Base-by-base conservation (phyloP, 306 rosid species). In the Gillenia trifoliata region DNA sequence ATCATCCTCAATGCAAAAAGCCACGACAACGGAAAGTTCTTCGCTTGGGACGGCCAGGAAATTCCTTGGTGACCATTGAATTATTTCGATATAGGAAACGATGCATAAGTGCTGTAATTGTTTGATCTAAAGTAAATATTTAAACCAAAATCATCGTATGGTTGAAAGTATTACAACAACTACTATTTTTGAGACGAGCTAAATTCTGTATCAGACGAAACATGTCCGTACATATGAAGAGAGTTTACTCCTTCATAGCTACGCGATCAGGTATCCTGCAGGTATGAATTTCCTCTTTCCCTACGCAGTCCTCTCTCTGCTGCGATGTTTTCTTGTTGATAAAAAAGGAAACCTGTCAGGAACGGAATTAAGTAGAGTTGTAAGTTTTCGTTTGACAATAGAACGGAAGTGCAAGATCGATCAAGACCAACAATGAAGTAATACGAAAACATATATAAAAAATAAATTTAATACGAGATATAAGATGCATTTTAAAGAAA, bases 1-100 rank as follows among this genome's bases (percentile, higher is more conserved):
- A 89, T 91, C 75, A 91, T 93, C 66, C 67, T 87, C 77, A 82
- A 72, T 57, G 90, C 86, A 54, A 91, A 89, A 80, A 80, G 70
- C 36, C 77, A 85, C 5, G 97, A 93, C 76, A 93, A 91, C 66
- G 98, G 98, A 73, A 93, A 86, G 82, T 93, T 93, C 78, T 91
- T 89, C 75, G 96, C 97, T 50, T 93, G 98, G 97, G 98, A 91
- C 77, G 97, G 96, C 70, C 97, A 86, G 84, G 97, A 93, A 87
- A 91, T 93, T 81, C 94, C 98, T 76, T 93, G 98, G 98, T 93
- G 80, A 78, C 41, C 33, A 5, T 15, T 3, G 8, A 0, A 1
- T 52, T 33, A 54, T 19, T 52, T 33, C 2, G 20, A 70, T 2
- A 33, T 65, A 22, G 33, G 64, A 33, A 71, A 36, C 28, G 23